Evolutionary conservation across 441 rosid genomes (phyloP).

Genomic region (Gossypium laxum): DNA sequence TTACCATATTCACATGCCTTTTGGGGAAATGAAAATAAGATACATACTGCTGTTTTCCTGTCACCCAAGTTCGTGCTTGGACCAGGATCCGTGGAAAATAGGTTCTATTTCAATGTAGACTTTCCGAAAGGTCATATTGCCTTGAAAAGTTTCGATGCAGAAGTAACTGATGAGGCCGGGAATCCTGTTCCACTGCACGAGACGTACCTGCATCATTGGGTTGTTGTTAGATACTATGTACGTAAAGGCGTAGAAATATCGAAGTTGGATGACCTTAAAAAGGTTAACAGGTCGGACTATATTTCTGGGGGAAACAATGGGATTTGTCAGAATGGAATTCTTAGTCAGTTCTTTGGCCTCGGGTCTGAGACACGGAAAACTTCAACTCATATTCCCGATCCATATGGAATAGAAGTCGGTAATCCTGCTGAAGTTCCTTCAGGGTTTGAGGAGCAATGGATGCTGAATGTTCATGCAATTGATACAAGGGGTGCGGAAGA

Average conservation of each 20-base stretch:
- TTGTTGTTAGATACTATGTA: slow-evolving; percentile 34
- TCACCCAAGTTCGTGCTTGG: slow-evolving; percentile 57
- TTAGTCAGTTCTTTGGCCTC: slow-evolving; percentile 56
- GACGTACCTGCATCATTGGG: slow-evolving; percentile 90
- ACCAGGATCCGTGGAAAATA: slow-evolving; percentile 68
- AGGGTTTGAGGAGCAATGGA: slow-evolving; percentile 56
- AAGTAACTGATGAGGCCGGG: slow-evolving; percentile 64
- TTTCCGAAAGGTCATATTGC: slow-evolving; percentile 83
- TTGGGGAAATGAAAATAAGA: slow-evolving; percentile 17
- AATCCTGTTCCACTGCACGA: slow-evolving; percentile 64
- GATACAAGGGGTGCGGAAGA: slow-evolving; percentile 76
- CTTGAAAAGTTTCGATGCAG: slow-evolving; percentile 52
- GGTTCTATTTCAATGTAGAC: slow-evolving; percentile 38
- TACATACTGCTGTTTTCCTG: slow-evolving; percentile 44
- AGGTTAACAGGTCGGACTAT: slow-evolving; percentile 18
- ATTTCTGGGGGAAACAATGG: slow-evolving; percentile 42
- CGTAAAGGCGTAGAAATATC: slow-evolving; percentile 19
- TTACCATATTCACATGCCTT: slow-evolving; percentile 22
- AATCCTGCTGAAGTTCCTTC: slow-evolving; percentile 1
- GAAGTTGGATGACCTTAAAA: slow-evolving; percentile 2
- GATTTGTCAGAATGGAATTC: slow-evolving; percentile 34
- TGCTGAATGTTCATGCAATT: slow-evolving; percentile 74
- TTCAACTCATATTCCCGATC: slow-evolving; percentile 21
- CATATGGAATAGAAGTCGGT: neutral
- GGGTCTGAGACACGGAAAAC: slow-evolving; percentile 83